Evolutionary conservation across 2,329 filamentous ascomycete species (phyloP).

Genomic region (Fusarium hainanense): DNA sequence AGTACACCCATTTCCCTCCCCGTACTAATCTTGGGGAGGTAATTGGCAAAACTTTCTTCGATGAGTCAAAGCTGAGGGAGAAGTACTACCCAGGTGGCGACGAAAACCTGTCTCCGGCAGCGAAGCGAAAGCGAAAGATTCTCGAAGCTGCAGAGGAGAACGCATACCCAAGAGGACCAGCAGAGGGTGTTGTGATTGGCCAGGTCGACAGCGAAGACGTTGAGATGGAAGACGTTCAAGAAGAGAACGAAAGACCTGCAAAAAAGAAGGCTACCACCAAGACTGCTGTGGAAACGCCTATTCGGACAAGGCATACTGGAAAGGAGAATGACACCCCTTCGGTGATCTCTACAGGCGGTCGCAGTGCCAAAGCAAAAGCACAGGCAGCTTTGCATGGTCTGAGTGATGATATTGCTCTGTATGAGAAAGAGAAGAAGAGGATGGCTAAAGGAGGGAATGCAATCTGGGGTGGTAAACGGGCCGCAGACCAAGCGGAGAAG

Average conservation of each 20-base stretch:
- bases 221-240: conserved; percentile 58
- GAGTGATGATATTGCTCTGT: conserved; percentile 86
- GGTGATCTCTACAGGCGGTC: conserved; percentile 73
- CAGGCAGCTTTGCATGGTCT: conserved; percentile 79
- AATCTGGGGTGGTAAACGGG: conserved; percentile 72
- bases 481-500: conserved; percentile 68
- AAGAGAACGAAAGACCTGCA: conserved; percentile 49
- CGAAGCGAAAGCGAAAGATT: conserved; percentile 63
- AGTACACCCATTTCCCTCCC: conserved; percentile 87
- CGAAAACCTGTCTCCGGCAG: conserved; percentile 55
- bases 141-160: conserved; percentile 64
- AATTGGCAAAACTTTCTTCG: conserved; percentile 87
- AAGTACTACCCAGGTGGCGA: conserved; percentile 76
- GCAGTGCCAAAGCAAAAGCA: conserved; percentile 90
- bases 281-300: conserved; percentile 51
- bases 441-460: conserved; percentile 59
- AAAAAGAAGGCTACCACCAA: conserved; percentile 45
- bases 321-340: conserved; percentile 90
- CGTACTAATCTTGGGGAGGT: conserved; percentile 94
- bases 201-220: conserved; percentile 52
- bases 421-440: conserved; percentile 93
- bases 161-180: conserved; percentile 58
- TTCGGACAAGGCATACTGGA: conserved; percentile 60
- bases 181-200: conserved; percentile 60
- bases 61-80: conserved; percentile 69